Evolutionary conservation across 768 basidiomycete genomes (phyloP).

Genomic region (Nevesoporus exiguus): DNA sequence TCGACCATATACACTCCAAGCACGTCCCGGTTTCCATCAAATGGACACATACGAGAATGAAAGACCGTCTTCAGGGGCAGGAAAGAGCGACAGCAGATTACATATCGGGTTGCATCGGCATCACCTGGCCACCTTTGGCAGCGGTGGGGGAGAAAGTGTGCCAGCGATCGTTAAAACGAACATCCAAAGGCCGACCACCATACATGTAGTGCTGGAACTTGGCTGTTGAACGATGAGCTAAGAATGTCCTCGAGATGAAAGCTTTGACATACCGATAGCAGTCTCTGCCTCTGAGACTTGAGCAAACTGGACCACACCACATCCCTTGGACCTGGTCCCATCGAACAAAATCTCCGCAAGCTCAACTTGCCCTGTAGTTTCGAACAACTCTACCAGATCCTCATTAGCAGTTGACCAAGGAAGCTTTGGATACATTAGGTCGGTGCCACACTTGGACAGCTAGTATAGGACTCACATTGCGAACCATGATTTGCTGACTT

Average conservation of each 20-base stretch:
- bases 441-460: not conserved
- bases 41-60: not conserved
- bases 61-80: not conserved
- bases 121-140: slow-evolving; percentile 80
- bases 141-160: slow-evolving; percentile 88
- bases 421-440: slow-evolving; percentile 47
- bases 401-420: slow-evolving; percentile 99
- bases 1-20: not conserved
- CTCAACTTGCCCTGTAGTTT: slow-evolving; percentile 94
- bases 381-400: slow-evolving; percentile 95
- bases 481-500: slow-evolving; percentile 96
- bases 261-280: slow-evolving; percentile 64
- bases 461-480: slow-evolving; percentile 72
- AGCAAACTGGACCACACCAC: slow-evolving; percentile 93
- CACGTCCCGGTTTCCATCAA: not conserved
- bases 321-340: slow-evolving; percentile 88
- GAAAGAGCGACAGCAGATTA: slow-evolving; percentile 5
- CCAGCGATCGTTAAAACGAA: slow-evolving; percentile 94
- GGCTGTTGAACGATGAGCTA: slow-evolving; percentile 38
- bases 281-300: slow-evolving; percentile 88
- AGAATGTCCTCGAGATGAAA: not conserved
- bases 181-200: slow-evolving; percentile 85
- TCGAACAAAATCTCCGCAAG: slow-evolving; percentile 94
- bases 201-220: slow-evolving; percentile 98
- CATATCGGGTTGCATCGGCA: slow-evolving; percentile 60